Conservation (phyloP, 495 filamentous ascomycete genomes). For the Aspergillus haitiensis region DNA sequence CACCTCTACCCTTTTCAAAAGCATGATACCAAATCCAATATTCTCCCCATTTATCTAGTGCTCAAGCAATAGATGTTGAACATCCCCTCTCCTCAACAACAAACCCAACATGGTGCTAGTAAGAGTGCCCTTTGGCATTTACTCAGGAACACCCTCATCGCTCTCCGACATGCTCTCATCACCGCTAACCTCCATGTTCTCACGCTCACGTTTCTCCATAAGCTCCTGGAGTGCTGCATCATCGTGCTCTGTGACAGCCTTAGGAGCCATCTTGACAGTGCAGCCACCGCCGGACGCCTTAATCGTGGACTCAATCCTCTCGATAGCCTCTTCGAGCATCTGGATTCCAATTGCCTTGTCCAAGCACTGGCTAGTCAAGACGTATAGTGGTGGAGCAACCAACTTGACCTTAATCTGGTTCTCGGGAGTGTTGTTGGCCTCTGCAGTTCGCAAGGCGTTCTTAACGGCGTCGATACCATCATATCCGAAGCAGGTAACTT, state of each 20-base stretch:
- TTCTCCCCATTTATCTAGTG: neutral
- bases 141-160: slow-evolving; percentile 66
- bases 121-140: slow-evolving; percentile 28
- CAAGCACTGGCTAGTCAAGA: slow-evolving; percentile 87
- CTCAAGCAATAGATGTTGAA: too few relatives aligned
- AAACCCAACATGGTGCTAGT: slow-evolving; percentile 16
- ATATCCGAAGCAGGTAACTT: slow-evolving; percentile 97
- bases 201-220: slow-evolving; percentile 98
- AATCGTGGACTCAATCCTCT: slow-evolving; percentile 77
- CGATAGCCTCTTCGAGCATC: slow-evolving; percentile 82
- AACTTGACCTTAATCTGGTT: slow-evolving; percentile 96
- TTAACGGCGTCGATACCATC: slow-evolving; percentile 99
- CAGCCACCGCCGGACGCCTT: slow-evolving; percentile 70
- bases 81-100: neutral
- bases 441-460: slow-evolving; percentile 78
- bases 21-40: slow-evolving; percentile 3
- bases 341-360: slow-evolving; percentile 86
- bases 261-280: slow-evolving; percentile 93
- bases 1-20: slow-evolving; percentile 26
- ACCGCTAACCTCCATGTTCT: slow-evolving; percentile 95
- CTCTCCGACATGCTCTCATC: slow-evolving; percentile 93
- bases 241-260: slow-evolving; percentile 97
- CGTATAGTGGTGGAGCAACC: slow-evolving; percentile 92
- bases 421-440: slow-evolving; percentile 82
- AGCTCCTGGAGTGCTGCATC: slow-evolving; percentile 94